These are phyloP conservation scores for Macrophomina phaseolina DNA, from an alignment of 2,329 filamentous ascomycete genomes.

Conservation along the genomic window DNA sequence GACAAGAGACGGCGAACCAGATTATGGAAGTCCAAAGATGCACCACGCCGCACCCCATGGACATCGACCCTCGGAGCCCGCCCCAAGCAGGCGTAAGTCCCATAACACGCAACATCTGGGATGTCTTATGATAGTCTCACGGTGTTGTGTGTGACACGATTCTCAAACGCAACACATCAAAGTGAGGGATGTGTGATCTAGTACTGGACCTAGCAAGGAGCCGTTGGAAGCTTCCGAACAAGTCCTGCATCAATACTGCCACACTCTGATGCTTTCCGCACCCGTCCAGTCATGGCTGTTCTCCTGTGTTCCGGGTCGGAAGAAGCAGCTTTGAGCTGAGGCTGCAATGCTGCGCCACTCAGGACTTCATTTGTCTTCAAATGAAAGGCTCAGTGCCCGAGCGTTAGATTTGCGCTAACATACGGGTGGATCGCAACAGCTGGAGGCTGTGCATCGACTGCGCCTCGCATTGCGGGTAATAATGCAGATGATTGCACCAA, in stretches of 20 bases:
- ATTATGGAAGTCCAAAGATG: conserved; percentile 56
- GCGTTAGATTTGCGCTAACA: neutral
- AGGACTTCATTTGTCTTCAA: neutral
- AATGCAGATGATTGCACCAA: neutral
- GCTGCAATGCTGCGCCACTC: neutral
- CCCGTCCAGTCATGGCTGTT: neutral
- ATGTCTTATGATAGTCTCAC: conserved; percentile 62
- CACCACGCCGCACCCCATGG: conserved; percentile 5
- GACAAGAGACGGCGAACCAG: conserved; percentile 37
- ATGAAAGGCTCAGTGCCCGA: conserved; percentile 1
- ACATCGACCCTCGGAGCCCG: conserved; percentile 73
- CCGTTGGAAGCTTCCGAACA: neutral
- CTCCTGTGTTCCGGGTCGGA: neutral
- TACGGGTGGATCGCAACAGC: conserved; percentile 1
- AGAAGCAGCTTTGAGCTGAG: neutral
- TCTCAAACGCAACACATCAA: neutral
- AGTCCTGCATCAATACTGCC: neutral
- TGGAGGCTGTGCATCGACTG: neutral
- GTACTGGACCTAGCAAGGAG: too few species aligned
- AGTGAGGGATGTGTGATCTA: neutral
- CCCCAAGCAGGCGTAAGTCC: conserved; percentile 75
- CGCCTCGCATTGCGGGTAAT: neutral
- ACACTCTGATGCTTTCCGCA: too few species aligned
- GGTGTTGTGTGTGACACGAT: neutral
- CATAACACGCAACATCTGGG: conserved; percentile 79